Base-by-base conservation (phyloP, 1,284 basidiomycete genomes). In the Amylostereum chailletii region DNA sequence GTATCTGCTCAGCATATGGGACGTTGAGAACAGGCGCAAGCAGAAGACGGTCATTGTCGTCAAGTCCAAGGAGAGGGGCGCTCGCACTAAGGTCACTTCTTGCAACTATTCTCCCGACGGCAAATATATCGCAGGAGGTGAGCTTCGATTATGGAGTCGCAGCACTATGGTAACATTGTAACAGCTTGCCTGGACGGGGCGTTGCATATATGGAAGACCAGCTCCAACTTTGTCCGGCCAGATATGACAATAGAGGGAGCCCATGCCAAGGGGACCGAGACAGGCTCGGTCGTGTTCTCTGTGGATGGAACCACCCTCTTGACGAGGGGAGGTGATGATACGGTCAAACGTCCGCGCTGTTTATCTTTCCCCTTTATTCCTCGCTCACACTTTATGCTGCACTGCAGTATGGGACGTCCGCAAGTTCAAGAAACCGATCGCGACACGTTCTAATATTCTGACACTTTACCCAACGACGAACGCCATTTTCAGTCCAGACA, bases 41-140 rank as follows among this genome's bases (percentile, higher is more conserved):
- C 94, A 97, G 63, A 93, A 93, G 69, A 79, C 82, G 0, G 91
- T 97, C 34, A 94, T 99, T 57, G 93, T 97, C 7, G 88, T 97
- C 57, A 95, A 94, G 67, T 94, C 91, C 19, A 97, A 95, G 65
- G 92, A 95, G 57, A 76, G 94, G 45, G 96, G 96, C n/a, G 86
- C 90, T 11, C 77, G 94, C 55, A 98, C 95, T 8, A 94, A 93
- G 62, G 86, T 99, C 10, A 90, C 88, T 4, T 68, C 86, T 3
- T 94, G 92, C 61, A 80, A 81, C 26, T 96, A 93, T 69, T 91
- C 88, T 45, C 77, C 76, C 10, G 93, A 97, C 66, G 94, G 89
- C 33, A 84, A 76, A 56, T 68, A 86, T 57, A 92, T 97, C 56
- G 87, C 85, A 48, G 92, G 86, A 56, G 88, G 93, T 92, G 60